Base-by-base conservation (phyloP, 495 filamentous ascomycete genomes). In the Talaromyces proteolyticus region DNA sequence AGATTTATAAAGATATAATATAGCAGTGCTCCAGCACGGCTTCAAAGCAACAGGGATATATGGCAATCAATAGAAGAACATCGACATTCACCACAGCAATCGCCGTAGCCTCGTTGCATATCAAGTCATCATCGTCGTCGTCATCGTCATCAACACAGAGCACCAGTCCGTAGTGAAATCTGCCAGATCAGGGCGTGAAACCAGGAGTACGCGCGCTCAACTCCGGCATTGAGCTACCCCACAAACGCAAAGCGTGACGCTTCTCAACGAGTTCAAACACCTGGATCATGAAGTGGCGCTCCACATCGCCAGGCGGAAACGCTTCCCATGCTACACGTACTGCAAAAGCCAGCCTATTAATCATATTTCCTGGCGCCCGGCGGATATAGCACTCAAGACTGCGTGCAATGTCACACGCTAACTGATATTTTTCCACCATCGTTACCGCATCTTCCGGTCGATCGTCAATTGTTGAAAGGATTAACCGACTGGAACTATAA, bases 281-380 rank as follows among this genome's bases (percentile, higher is more conserved):
- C 6, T 68, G 61, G 11, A 52, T 47, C 55, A 74, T 62, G 14
- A 68, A 74, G 11, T 45, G 50, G 14, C 66, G 67, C 49, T 74
- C 70, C 2, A 66, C 64, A 0, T 66, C 67, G 6, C 52, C 56
- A 3, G 65, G 62, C 0, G 69, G 66, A 37, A 74, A 66, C 0
- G 59, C 66, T 40, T 74, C 70, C 69, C 69, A 74, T 10, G 69
- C 70, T 1, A 74, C 69, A 3, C 70, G 63, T 5, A 66, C 64
- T 0, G 69, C 58, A 29, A 74, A 72, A 0, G 67, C 69, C n/a
- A 74, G 65, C 0, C 70, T 69, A 48, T 72, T 74, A 50, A 74
- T 72, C 70, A 74, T 72, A 45, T 72, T 72, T 0, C 70, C 69
- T 0, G 67, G 66, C 0, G 69, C 61, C 5, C 55, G 69, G 3